phyloP scores from a whole-genome alignment of 345 rosid genomes.

The Gossypioides kirkii region DNA sequence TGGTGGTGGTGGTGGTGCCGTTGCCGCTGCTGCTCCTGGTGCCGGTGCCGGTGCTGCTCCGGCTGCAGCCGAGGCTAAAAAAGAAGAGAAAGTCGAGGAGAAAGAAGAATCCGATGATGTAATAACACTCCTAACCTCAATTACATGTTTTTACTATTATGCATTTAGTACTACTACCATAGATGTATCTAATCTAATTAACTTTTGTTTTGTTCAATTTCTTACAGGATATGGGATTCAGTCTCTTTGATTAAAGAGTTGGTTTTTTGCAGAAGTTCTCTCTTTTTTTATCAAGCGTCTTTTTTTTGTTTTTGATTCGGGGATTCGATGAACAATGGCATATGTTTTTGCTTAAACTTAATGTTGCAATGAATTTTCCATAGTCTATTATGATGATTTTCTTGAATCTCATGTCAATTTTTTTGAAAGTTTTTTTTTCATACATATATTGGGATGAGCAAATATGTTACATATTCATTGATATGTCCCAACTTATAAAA shows the following conservation, averaged over 20 bases:
- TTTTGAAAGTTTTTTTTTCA: too few species aligned
- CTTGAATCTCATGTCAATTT: not conserved
- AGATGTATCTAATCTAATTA: not conserved
- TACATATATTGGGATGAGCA: too few species aligned
- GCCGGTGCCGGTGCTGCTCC: slow-evolving; percentile 39
- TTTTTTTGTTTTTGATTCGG: not conserved
- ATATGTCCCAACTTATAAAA: too few species aligned
- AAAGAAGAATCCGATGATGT: slow-evolving; percentile 84
- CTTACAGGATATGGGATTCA: slow-evolving; percentile 65
- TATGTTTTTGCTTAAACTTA: not conserved
- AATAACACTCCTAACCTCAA: slow-evolving; percentile 15
- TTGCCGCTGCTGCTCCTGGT: slow-evolving; percentile 30
- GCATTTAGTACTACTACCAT: not conserved
- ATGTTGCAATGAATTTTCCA: not conserved
- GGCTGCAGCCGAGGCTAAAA: slow-evolving; percentile 62
- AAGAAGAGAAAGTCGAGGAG: slow-evolving; percentile 74
- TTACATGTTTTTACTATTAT: not conserved
- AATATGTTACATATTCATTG: too few species aligned
- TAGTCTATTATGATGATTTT: not conserved
- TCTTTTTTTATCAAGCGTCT: not conserved
- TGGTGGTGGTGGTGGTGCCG: slow-evolving; percentile 43
- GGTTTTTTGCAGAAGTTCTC: not conserved
- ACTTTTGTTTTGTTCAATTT: not conserved
- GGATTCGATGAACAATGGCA: slow-evolving; percentile 5
- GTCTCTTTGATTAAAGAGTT: slow-evolving; percentile 44